These are phyloP conservation scores for Pezicula carpinea DNA, from an alignment of 2,329 filamentous ascomycete genomes.

Conservation along the genomic window DNA sequence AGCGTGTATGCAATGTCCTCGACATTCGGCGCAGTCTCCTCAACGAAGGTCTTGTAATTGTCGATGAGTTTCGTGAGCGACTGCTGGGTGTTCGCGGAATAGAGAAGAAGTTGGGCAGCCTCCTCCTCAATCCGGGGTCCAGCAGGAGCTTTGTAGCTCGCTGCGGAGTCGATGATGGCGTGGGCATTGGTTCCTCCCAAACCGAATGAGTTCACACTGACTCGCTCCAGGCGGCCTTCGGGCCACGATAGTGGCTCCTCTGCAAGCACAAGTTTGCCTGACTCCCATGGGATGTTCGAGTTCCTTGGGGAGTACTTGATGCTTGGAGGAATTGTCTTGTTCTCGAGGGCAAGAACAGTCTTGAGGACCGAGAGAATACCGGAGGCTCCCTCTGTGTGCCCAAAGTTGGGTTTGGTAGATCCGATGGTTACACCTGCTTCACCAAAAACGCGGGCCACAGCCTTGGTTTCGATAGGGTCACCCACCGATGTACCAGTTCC, in stretches of 20 bases:
- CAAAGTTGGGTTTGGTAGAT: conserved; percentile 33
- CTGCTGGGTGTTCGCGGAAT: neutral
- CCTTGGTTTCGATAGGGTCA: conserved; percentile 26
- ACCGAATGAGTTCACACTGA: conserved; percentile 3
- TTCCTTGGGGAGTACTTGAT: neutral
- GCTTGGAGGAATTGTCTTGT: conserved; percentile 14
- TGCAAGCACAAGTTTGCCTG: conserved; percentile 3
- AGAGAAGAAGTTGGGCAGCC: neutral
- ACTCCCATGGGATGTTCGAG: neutral
- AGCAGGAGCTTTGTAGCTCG: neutral
- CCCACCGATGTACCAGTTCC: conserved; percentile 10
- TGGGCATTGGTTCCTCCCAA: conserved; percentile 7
- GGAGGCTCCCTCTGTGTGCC: conserved; percentile 39
- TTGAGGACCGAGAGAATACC: conserved; percentile 38
- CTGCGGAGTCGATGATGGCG: conserved; percentile 2
- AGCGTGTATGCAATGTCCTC: no score
- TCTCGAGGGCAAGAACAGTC: conserved; percentile 11
- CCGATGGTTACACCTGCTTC: conserved; percentile 11
- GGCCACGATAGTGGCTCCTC: conserved; percentile 1
- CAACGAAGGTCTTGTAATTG: no score
- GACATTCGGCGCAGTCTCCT: no score
- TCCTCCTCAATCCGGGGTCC: neutral
- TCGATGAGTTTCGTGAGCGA: no score
- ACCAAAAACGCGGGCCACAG: conserved; percentile 17
- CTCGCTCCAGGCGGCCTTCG: neutral